Conservation (phyloP, 768 basidiomycete species). For the Agaricus subrufescens region DNA sequence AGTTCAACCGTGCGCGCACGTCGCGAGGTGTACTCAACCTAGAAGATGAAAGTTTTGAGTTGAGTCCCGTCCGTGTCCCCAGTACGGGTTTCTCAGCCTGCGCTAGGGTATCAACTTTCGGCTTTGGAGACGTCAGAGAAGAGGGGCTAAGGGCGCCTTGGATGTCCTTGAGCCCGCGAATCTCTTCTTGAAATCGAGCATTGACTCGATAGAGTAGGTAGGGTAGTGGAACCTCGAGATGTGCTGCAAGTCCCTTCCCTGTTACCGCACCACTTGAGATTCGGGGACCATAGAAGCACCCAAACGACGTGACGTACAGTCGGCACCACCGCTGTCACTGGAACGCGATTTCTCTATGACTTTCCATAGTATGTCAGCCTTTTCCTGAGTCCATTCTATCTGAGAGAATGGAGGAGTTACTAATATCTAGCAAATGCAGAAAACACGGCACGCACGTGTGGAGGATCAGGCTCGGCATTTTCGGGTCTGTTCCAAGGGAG, state of each 20-base stretch:
- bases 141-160: constrained; percentile 55
- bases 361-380: constrained; percentile 84
- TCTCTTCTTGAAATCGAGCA: constrained; percentile 80
- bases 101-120: constrained; percentile 20
- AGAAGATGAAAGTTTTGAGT: constrained; percentile 34
- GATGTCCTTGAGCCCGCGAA: constrained; percentile 72
- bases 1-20: constrained; percentile 68
- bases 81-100: constrained; percentile 25
- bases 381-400: constrained; percentile 85
- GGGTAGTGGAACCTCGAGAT: constrained; percentile 76
- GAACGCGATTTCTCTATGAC: constrained; percentile 76
- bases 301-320: constrained; percentile 51
- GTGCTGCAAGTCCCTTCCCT: constrained; percentile 84
- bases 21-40: constrained; percentile 51
- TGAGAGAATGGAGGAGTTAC: constrained; percentile 23
- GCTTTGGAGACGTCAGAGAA: constrained; percentile 23
- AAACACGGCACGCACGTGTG: constrained; percentile 44
- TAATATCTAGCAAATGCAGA: background rate
- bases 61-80: constrained; percentile 24
- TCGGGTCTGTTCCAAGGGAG: constrained; percentile 78
- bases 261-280: constrained; percentile 7
- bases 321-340: constrained; percentile 67
- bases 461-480: constrained; percentile 59
- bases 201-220: constrained; percentile 84
- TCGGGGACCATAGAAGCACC: background rate